A percentile compares a stretch with the other conserved stretches of the same genome.
phyloP scores from a whole-genome alignment of 1,284 basidiomycete genomes.

The Rhodotorula sp. region DNA sequence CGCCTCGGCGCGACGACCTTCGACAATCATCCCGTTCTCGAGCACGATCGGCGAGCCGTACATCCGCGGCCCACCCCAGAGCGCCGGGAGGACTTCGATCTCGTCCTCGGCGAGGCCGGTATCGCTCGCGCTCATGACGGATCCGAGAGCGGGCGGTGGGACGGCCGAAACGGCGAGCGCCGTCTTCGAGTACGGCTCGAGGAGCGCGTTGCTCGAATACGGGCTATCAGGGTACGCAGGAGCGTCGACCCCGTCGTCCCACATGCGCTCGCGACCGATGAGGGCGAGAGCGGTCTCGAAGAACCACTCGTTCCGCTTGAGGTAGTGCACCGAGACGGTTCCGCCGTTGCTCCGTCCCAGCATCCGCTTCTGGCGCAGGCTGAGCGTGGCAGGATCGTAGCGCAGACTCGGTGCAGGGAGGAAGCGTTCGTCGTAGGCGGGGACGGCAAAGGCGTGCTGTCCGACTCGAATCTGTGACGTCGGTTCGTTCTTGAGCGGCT shows the following conservation, averaged over 20 bases:
- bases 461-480: slow-evolving; percentile 36
- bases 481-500: slow-evolving; percentile 29
- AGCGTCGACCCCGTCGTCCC: slow-evolving; percentile 45
- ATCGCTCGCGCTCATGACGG: neutral
- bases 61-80: slow-evolving; percentile 46
- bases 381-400: slow-evolving; percentile 39
- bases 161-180: slow-evolving; percentile 24
- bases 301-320: slow-evolving; percentile 97
- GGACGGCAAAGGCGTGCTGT: slow-evolving; percentile 37
- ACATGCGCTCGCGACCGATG: slow-evolving; percentile 67
- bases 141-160: slow-evolving; percentile 1
- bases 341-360: slow-evolving; percentile 61
- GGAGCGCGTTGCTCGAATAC: slow-evolving; percentile 22
- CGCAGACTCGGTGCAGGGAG: slow-evolving; percentile 41
- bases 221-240: slow-evolving; percentile 22
- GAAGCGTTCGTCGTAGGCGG: slow-evolving; percentile 30
- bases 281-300: slow-evolving; percentile 86
- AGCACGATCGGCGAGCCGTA: slow-evolving; percentile 45
- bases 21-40: slow-evolving; percentile 42
- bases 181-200: slow-evolving; percentile 10
- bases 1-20: slow-evolving; percentile 35
- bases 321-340: slow-evolving; percentile 91
- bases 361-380: slow-evolving; percentile 35
- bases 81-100: slow-evolving; percentile 14
- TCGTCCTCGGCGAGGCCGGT: neutral